Percentiles rank a stretch among this genome's conserved stretches.
Conservation (phyloP, 163 green algal species). For the Smithsoniella earleae region DNA sequence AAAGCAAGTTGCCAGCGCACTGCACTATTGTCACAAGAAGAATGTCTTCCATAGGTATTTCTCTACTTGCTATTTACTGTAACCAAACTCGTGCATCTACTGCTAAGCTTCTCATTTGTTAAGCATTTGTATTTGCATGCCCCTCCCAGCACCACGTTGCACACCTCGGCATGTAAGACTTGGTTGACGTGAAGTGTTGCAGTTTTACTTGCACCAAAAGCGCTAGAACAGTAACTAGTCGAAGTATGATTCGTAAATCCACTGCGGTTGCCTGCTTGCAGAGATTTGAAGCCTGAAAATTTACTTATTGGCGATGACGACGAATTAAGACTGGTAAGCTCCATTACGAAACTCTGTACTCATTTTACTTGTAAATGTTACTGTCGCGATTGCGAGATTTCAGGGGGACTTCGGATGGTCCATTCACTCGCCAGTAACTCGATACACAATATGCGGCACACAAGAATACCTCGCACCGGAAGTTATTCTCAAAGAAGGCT, state of each 20-base stretch:
- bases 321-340: conserved; percentile 93
- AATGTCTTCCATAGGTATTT: conserved; percentile 85
- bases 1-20: conserved; percentile 63
- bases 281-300: conserved; percentile 98
- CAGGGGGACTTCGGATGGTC: conserved; percentile 99
- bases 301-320: conserved; percentile 72
- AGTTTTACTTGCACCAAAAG: too few species aligned
- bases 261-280: neutral
- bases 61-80: neutral
- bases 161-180: too few species aligned
- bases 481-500: conserved; percentile 76
- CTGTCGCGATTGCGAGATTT: too few species aligned
- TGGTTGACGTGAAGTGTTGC: too few species aligned
- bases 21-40: conserved; percentile 94
- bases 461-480: conserved; percentile 98
- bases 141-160: neutral
- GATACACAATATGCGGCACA: conserved; percentile 93
- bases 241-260: neutral
- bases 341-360: too few species aligned
- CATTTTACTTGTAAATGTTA: too few species aligned
- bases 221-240: neutral
- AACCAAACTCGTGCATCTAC: neutral
- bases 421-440: conserved; percentile 82
- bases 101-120: neutral
- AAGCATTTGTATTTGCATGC: neutral